A percentile compares a stretch with the other conserved stretches of the same genome.
phyloP scores from a whole-genome alignment of 1,139 yeast species.

The Blastobotrys serpentis region DNA sequence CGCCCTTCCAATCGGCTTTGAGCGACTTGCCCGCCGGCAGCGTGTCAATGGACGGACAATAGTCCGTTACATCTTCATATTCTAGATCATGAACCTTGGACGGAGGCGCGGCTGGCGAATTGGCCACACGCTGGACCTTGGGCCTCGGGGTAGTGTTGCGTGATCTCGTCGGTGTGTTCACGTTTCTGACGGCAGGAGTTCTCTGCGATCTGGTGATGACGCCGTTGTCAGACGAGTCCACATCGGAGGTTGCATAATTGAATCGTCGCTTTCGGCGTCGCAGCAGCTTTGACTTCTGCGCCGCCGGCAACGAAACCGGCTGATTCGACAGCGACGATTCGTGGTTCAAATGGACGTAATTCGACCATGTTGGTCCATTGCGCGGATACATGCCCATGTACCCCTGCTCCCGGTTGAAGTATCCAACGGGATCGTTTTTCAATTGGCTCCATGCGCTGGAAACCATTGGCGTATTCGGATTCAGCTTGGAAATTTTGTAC shows the following conservation, averaged over 20 bases:
- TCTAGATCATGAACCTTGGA: conserved; percentile 42
- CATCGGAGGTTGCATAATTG: conserved; percentile 13
- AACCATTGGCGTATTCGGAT: conserved; percentile 25
- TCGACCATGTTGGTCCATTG: conserved; percentile 36
- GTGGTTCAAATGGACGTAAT: conserved; percentile 26
- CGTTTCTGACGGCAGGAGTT: conserved; percentile 6
- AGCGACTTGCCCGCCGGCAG: conserved; percentile 72
- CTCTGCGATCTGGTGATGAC: conserved; percentile 18
- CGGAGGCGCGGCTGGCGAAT: conserved; percentile 20
- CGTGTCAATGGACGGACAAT: conserved; percentile 63
- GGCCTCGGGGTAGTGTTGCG: conserved; percentile 23
- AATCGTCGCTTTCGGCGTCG: conserved; percentile 17
- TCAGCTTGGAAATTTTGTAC: conserved; percentile 25
- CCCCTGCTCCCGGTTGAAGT: conserved; percentile 32
- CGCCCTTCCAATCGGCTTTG: conserved; percentile 96
- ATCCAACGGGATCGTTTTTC: conserved; percentile 33
- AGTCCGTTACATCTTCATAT: conserved; percentile 54
- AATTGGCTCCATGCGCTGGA: conserved; percentile 33
- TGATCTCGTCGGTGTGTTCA: conserved; percentile 12
- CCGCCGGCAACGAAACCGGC: conserved; percentile 10
- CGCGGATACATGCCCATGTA: conserved; percentile 34
- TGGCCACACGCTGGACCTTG: conserved; percentile 19
- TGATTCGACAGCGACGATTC: not conserved
- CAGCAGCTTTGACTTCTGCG: conserved; percentile 17
- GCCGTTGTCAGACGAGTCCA: conserved; percentile 17